Percentiles rank a stretch among this genome's conserved stretches.
These are phyloP conservation scores for Lycium ferocissimum DNA, from an alignment of 257 asterid species.

Conservation along the genomic window DNA sequence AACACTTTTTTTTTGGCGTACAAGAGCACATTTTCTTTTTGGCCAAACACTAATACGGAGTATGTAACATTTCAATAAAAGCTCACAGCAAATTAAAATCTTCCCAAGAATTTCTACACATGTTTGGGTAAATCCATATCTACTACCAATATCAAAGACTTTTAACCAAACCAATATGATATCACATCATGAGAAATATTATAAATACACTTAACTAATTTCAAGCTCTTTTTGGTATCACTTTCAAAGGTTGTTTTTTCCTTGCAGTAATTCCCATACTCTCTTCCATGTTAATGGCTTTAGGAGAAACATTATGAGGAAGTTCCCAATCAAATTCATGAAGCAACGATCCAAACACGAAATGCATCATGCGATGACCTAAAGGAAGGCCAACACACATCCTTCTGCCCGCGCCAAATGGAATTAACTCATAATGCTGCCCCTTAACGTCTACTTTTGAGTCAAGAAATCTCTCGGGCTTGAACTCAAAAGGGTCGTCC, in stretches of 20 bases:
- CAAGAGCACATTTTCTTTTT: too few species aligned
- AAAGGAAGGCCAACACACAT: neutral
- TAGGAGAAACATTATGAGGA: neutral
- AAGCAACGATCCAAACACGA: neutral
- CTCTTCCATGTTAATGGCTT: conserved; percentile 11
- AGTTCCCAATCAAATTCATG: conserved; percentile 3
- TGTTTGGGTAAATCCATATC: neutral
- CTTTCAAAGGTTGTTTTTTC: conserved; percentile 51
- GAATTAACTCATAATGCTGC: neutral
- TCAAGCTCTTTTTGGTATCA: conserved; percentile 36
- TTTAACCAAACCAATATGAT: neutral
- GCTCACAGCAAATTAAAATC: too few species aligned
- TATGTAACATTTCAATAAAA: too few species aligned
- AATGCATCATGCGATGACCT: neutral
- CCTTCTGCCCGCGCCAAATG: conserved; percentile 5
- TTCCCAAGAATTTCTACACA: too few species aligned
- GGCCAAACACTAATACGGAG: too few species aligned
- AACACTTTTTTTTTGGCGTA: too few species aligned
- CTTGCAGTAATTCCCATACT: conserved; percentile 45
- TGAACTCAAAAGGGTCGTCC: neutral
- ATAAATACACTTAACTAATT: conserved; percentile 2
- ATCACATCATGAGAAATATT: neutral
- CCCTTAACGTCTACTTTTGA: neutral
- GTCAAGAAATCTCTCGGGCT: neutral
- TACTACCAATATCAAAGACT: neutral